Base-by-base conservation (phyloP, 2,329 filamentous ascomycete species). In the Coniochaeta prunicola region DNA sequence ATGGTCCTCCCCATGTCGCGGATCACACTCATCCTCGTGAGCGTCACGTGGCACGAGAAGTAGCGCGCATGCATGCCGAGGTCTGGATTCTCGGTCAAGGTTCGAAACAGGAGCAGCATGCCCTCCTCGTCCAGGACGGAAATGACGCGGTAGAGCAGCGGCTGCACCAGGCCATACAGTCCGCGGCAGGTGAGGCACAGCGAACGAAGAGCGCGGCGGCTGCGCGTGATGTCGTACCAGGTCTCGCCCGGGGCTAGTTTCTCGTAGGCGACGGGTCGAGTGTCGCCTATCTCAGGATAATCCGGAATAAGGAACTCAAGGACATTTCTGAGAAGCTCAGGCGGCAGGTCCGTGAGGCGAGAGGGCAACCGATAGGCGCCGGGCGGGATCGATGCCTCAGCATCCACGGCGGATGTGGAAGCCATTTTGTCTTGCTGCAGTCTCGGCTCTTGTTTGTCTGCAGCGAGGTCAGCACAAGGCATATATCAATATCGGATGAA, bases 161-260 rank as follows among this genome's bases (percentile, higher is more conserved):
- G 67, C 28, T 53, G 61, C 15, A 64, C 66, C 28, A 64, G 26
- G 33, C 57, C 50, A 31, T 28, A 36, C 19, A 66, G 56, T 21
- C 54, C 50, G 33, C 63, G 65, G 9, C 63, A 65, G 10, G 62
- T 63, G 1, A 59, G 63, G 48, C 64, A 67, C 24, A 64, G 31
- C 54, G 61, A 65, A 50, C 58, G 59, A 8, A 69, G 62, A 28
- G 63, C 64, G 40, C 64, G 63, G 24, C 65, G 66, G 31, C 59
- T 59, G 19, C 64, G 60, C 5, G 64, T 69, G 59, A 63, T 64
- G 31, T 67, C 63, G 59, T 60, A 66, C 67, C 67, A 69, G 12
- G 63, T 57, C 59, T 69, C 67, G 2, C 62, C 65, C 33, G 45
- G 59, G 17, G 63, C 58, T 4, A 68, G 61, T 57, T 67, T 64